These are phyloP conservation scores for Mucor piriformis DNA, from an alignment of 371 early-diverging fungal genomes.

Conservation along the genomic window DNA sequence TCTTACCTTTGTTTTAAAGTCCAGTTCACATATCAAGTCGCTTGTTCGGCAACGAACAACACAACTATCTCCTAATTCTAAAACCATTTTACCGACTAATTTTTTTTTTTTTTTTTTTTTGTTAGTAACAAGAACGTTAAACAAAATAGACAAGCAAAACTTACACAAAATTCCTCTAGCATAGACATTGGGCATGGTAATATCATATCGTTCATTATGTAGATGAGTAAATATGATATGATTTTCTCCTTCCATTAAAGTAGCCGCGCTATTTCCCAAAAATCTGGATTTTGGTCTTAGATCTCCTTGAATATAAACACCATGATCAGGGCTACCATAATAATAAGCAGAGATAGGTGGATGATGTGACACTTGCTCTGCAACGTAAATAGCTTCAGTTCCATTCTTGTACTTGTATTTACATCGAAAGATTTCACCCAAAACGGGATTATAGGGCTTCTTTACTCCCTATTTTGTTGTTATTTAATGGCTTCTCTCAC, in stretches of 20 bases:
- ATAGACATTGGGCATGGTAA: slow-evolving; percentile 70
- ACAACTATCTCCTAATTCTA: slow-evolving; percentile 88
- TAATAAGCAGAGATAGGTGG: slow-evolving; percentile 91
- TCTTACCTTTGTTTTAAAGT: slow-evolving; percentile 89
- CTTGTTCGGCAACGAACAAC: slow-evolving; percentile 73
- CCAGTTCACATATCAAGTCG: slow-evolving; percentile 79
- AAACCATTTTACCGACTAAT: slow-evolving; percentile 82
- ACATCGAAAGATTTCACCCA: slow-evolving; percentile 91
- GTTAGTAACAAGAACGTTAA: too few species aligned
- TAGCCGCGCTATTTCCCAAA: slow-evolving; percentile 90
- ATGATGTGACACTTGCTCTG: slow-evolving; percentile 95
- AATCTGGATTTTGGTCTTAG: slow-evolving; percentile 86
- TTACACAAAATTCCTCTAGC: slow-evolving; percentile 33
- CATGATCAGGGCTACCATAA: slow-evolving; percentile 83
- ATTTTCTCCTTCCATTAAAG: slow-evolving; percentile 85
- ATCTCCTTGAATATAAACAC: slow-evolving; percentile 80
- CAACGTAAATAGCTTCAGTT: slow-evolving; percentile 77
- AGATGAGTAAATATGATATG: slow-evolving; percentile 67
- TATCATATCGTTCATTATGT: slow-evolving; percentile 74
- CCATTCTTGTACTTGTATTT: slow-evolving; percentile 71
- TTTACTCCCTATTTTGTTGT: slow-evolving; percentile 23
- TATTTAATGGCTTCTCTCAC: too few species aligned
- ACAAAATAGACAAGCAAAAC: neutral
- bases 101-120: neutral
- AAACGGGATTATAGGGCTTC: slow-evolving; percentile 77